phyloP scores from a whole-genome alignment of 139 green algal species.

The Chlorella sp. region DNA sequence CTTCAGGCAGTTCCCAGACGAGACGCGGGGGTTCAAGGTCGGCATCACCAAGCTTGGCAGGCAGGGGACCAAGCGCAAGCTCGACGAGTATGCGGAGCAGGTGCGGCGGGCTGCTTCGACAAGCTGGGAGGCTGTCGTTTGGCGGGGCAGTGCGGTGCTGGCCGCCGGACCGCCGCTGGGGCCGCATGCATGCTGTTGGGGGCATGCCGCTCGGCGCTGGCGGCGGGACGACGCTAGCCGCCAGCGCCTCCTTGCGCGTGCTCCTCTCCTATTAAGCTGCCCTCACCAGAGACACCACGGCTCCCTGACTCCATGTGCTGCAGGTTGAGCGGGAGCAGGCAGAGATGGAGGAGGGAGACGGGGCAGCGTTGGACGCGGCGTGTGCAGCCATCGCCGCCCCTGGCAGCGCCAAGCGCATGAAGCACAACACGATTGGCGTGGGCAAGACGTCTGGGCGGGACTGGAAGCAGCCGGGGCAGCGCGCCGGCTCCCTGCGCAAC shows the following conservation, averaged over 20 bases:
- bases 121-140: background rate
- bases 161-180: too few species aligned
- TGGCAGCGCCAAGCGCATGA: slow-evolving; percentile 40
- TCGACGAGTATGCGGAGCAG: slow-evolving; percentile 68
- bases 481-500: slow-evolving; percentile 39
- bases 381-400: background rate
- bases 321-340: slow-evolving; percentile 43
- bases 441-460: slow-evolving; percentile 51
- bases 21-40: slow-evolving; percentile 58
- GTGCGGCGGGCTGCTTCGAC: background rate
- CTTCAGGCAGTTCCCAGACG: slow-evolving; percentile 44
- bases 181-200: background rate
- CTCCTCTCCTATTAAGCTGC: too few species aligned
- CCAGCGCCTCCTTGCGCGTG: too few species aligned
- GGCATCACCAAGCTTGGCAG: slow-evolving; percentile 45
- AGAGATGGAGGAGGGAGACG: slow-evolving; percentile 20
- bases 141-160: background rate
- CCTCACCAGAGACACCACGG: too few species aligned
- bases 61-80: slow-evolving; percentile 58
- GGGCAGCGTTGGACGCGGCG: background rate
- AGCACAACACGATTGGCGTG: slow-evolving; percentile 52
- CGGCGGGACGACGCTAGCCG: too few species aligned
- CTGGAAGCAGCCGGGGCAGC: slow-evolving; percentile 59
- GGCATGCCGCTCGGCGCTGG: background rate
- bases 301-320: background rate